Base-by-base conservation (phyloP, 139 green algal species). In the Microglena sp. region DNA sequence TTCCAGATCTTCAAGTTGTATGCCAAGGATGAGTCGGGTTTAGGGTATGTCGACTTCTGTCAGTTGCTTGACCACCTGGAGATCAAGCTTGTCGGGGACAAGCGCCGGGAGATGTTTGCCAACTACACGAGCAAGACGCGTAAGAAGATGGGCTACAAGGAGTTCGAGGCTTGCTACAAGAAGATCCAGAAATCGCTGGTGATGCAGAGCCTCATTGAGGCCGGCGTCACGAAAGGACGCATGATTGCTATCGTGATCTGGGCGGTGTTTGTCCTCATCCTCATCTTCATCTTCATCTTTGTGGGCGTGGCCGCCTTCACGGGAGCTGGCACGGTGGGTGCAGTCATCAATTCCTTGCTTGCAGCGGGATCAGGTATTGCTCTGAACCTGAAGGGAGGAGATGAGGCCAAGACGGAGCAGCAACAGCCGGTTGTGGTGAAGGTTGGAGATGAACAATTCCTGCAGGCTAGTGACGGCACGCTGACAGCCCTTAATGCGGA, bases 241-340 rank as follows among this genome's bases (percentile, higher is more conserved):
- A 45, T 80, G 40, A 35, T 76, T n/a, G n/a, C 68, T 34, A n/a
- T 76, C 32, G 58, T 80, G 3, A 4, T 56, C 32, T 80, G 76
- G 26, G 74, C 74, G 7, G 34, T 80, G 2, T 32, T 71, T 5
- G 40, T 80, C 32, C 36, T 67, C 22, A 29, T 67, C 6, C 64
- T 80, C 24, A 67, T 80, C 3, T 76, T 80, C 34, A 45, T 76
- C 8, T 80, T 80, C 59, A 80, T 80, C 53, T 76, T 80, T 33
- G 54, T 76, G 27, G 74, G 74, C 21, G 64, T 80, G 31, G 60
- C 74, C 1, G 74, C 74, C 32, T 80, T 80, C 56, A 78, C 72
- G 0, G 72, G 72, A 11, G 33, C 66, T 3, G 69, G 65, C 55
- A 78, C 64, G 1, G 43, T 78, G 55, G 72, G 72, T 0, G 72